Percentiles rank a stretch among this genome's conserved stretches.
Evolutionary conservation across 2,329 filamentous ascomycete species (phyloP).

Genomic region (Monilinia vaccinii-corymbosi): DNA sequence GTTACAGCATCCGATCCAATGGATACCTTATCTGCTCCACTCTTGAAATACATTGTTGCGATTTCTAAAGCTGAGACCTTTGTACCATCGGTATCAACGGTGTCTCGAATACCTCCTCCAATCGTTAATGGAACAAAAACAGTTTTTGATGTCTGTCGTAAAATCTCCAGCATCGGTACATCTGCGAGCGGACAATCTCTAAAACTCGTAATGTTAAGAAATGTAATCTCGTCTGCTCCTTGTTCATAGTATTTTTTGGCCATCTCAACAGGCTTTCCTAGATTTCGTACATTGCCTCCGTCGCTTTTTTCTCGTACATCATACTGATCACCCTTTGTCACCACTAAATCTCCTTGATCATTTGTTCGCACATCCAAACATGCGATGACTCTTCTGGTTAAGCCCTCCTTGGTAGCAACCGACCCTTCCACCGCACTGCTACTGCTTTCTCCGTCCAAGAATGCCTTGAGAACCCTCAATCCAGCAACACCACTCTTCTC

Average conservation of each 20-base stretch:
- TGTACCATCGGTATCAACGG: constrained; percentile 78
- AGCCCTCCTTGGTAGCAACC: constrained; percentile 44
- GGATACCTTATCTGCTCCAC: constrained; percentile 92
- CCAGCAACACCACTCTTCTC: constrained; percentile 94
- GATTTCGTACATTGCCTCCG: constrained; percentile 67
- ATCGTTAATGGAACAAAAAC: constrained; percentile 96
- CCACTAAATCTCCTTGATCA: constrained; percentile 87
- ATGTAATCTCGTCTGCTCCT: constrained; percentile 93
- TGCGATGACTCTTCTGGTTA: constrained; percentile 90
- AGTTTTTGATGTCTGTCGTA: constrained; percentile 75
- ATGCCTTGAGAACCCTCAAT: constrained; percentile 72
- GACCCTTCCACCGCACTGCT: constrained; percentile 23
- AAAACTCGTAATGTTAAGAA: constrained; percentile 97
- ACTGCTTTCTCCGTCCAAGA: constrained; percentile 60
- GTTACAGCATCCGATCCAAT: constrained; percentile 92
- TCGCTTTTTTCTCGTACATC: constrained; percentile 84
- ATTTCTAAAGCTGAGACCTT: constrained; percentile 85
- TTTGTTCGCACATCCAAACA: constrained; percentile 94
- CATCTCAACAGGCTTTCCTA: constrained; percentile 95
- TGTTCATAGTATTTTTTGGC: constrained; percentile 91
- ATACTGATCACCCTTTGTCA: constrained; percentile 98
- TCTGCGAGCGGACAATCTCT: constrained; percentile 89
- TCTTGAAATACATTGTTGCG: constrained; percentile 94
- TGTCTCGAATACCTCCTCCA: constrained; percentile 90
- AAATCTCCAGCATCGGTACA: constrained; percentile 89